Base-by-base conservation (phyloP, 495 filamentous ascomycete species). In the Daldinia vernicosa region DNA sequence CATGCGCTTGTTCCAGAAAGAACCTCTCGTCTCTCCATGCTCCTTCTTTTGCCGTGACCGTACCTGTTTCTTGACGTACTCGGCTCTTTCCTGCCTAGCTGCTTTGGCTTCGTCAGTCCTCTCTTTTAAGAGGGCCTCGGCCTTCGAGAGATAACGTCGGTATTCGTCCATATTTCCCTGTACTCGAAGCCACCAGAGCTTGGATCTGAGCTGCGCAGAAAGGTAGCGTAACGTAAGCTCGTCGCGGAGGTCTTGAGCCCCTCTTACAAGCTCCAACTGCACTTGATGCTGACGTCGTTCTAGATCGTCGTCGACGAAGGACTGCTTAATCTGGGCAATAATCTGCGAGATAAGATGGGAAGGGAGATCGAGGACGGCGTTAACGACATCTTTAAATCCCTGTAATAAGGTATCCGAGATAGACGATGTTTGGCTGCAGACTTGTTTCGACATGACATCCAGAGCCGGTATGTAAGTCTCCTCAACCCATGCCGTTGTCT, bases 171-270 rank as follows among this genome's bases (percentile, higher is more conserved):
- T 66, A 68, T 78, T 81, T 1, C 82, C 82, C 56, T 74, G 80
- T 40, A 81, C 4, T 67, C 74, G 79, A 33, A 85, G 74, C 83
- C 83, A 85, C 77, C 76, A 81, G n/a, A 85, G 79, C 71, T 76
- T 82, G 33, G 83, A 83, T 17, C 69, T 60, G 12, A 85, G 72
- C 55, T 83, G 83, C 26, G 81, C 81, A 24, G 77, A 77, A 54
- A 84, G 75, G 30, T 84, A 40, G 3, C 75, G 72, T 28, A 81
- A 26, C 35, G 77, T 60, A 24, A 75, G 63, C 30, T 79, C 72
- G 8, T 78, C 76, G 2, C 77, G 72, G n/a, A 80, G 22, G 11
- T 76, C 54, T 27, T 77, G 63, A 4, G 63, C 70, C 2, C 77
- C 54, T 30, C 68, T 77, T 17, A 68, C 19, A 2, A 77, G 32